Percentiles rank a stretch among this genome's conserved stretches.
phyloP scores from a whole-genome alignment of 441 rosid genomes.

The Euphorbia schlechtendalii region DNA sequence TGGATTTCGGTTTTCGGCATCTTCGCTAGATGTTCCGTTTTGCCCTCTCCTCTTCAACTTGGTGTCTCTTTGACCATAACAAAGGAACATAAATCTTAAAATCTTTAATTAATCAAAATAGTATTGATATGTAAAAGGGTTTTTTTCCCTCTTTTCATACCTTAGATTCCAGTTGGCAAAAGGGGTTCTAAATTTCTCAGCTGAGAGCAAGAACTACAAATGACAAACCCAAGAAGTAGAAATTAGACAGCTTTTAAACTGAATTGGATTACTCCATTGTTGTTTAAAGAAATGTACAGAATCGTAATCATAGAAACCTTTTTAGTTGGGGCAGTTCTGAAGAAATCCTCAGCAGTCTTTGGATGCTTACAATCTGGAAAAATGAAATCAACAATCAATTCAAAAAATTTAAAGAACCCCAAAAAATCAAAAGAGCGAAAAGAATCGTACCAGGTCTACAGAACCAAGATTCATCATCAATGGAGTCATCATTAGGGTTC shows the following conservation, averaged over 20 bases:
- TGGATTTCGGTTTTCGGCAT: constrained; percentile 64
- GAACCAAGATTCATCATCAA: constrained; percentile 68
- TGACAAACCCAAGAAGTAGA: constrained; percentile 13
- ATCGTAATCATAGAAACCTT: constrained; percentile 52
- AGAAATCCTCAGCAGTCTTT: constrained; percentile 64
- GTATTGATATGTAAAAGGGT: constrained; percentile 1
- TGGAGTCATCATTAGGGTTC: constrained; percentile 23
- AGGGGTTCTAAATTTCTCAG: constrained; percentile 31
- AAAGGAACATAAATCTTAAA: not conserved
- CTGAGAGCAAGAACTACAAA: constrained; percentile 36
- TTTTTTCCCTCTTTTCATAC: constrained; percentile 15
- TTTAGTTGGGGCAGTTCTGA: constrained; percentile 41
- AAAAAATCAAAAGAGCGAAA: not conserved
- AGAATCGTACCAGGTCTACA: constrained; percentile 59
- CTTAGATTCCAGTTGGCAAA: constrained; percentile 34
- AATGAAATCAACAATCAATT: not conserved
- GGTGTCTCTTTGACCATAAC: constrained; percentile 28
- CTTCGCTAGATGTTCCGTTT: constrained; percentile 34
- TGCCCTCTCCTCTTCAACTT: constrained; percentile 46
- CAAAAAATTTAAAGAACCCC: not conserved
- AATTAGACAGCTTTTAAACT: constrained; percentile 4
- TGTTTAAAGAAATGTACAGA: too few relatives aligned
- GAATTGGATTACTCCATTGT: not conserved
- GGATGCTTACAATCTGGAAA: constrained; percentile 78
- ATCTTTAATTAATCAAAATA: not conserved